phyloP scores from a whole-genome alignment of 768 basidiomycete species.

The Tephrocybe sp. region DNA sequence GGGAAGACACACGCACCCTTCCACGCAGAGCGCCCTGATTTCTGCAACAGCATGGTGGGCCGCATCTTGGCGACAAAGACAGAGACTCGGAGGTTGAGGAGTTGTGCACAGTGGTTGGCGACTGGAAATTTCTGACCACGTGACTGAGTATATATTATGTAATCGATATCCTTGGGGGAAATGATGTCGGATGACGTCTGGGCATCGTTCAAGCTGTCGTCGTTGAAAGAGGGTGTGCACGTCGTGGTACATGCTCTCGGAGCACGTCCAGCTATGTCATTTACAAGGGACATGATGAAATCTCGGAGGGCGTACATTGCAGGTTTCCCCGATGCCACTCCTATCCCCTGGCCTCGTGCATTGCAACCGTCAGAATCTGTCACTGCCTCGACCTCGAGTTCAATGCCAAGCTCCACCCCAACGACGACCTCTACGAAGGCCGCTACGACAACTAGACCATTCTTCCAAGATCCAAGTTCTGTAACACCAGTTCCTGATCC shows the following conservation, averaged over 20 bases:
- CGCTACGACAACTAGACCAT: conserved; percentile 16
- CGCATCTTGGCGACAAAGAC: conserved; percentile 43
- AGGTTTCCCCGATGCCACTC: background rate
- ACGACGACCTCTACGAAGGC: background rate
- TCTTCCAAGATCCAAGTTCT: conserved; percentile 25
- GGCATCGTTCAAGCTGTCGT: background rate
- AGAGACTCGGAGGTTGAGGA: background rate
- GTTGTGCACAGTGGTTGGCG: too few relatives aligned
- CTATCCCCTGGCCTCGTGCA: conserved; percentile 9
- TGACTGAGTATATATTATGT: conserved; percentile 2
- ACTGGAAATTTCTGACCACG: conserved; percentile 4
- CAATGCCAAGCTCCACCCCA: background rate
- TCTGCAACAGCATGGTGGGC: conserved; percentile 57
- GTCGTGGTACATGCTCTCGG: background rate
- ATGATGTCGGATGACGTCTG: conserved; percentile 6
- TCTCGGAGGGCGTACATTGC: background rate
- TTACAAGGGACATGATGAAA: background rate
- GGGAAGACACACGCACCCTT: conserved; percentile 45
- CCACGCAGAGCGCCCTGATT: conserved; percentile 77
- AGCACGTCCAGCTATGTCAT: background rate
- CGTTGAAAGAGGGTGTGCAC: background rate
- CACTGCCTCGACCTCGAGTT: conserved; percentile 1
- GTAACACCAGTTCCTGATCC: conserved; percentile 9
- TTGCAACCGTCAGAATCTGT: background rate
- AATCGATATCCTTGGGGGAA: background rate